A percentile compares a stretch with the other conserved stretches of the same genome.
phyloP scores from a whole-genome alignment of 2,329 filamentous ascomycete genomes.

The Paracoccidioides lutzii region DNA sequence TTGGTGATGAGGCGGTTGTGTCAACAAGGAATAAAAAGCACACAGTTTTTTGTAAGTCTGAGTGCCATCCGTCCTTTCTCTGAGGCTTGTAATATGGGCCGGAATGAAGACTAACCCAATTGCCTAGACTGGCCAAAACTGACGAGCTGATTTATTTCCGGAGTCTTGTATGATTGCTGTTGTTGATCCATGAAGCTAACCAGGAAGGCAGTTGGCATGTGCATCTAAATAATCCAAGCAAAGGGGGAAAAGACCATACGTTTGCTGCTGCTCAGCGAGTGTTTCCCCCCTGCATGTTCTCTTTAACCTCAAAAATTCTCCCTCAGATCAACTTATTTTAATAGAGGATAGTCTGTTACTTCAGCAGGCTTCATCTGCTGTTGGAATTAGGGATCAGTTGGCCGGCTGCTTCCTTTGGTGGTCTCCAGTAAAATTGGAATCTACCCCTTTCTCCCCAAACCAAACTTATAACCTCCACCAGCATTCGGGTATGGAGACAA shows the following conservation, averaged over 20 bases:
- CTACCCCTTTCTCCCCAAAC: too few relatives aligned
- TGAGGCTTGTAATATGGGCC: not conserved
- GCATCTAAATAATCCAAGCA: not conserved
- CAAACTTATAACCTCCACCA: too few relatives aligned
- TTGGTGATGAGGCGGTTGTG: constrained; percentile 47
- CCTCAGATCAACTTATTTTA: not conserved
- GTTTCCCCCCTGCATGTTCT: not conserved
- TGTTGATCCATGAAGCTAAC: not conserved
- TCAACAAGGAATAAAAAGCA: constrained; percentile 39
- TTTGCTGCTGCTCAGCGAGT: not conserved
- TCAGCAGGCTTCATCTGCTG: not conserved
- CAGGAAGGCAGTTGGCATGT: too few relatives aligned
- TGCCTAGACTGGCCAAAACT: not conserved
- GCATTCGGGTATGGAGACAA: too few relatives aligned
- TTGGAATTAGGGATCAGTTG: too few relatives aligned
- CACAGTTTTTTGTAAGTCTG: constrained; percentile 41
- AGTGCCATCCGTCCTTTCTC: not conserved
- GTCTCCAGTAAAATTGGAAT: too few relatives aligned
- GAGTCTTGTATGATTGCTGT: not conserved
- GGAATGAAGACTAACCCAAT: not conserved
- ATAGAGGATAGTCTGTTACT: not conserved
- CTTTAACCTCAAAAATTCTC: not conserved
- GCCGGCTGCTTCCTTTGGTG: too few relatives aligned
- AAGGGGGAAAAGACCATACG: not conserved
- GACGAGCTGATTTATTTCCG: not conserved